These are phyloP conservation scores for Ilex asprella DNA, from an alignment of 257 asterid species.

Conservation along the genomic window DNA sequence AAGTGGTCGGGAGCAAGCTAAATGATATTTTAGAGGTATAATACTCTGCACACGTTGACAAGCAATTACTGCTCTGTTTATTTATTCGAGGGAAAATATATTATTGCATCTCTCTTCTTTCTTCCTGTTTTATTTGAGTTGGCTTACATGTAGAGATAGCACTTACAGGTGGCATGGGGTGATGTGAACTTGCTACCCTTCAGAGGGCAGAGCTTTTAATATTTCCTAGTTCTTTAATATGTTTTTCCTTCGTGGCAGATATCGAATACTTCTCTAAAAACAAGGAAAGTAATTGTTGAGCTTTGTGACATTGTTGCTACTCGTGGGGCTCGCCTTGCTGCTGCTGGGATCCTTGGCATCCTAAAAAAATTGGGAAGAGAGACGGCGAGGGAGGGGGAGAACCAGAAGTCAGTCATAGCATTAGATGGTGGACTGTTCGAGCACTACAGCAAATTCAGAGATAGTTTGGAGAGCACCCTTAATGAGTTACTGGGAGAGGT, in stretches of 20 bases:
- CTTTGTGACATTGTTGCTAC: slow-evolving; percentile 63
- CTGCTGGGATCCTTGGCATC: slow-evolving; percentile 73
- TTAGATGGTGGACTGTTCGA: slow-evolving; percentile 74
- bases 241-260: slow-evolving; percentile 29
- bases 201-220: background rate
- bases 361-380: slow-evolving; percentile 82
- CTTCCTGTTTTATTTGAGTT: background rate
- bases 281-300: slow-evolving; percentile 52
- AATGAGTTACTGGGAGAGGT: slow-evolving; percentile 64
- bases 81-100: too few relatives aligned
- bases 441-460: slow-evolving; percentile 67
- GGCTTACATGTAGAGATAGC: background rate
- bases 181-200: background rate
- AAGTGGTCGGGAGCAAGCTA: slow-evolving; percentile 66
- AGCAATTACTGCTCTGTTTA: background rate
- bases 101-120: background rate
- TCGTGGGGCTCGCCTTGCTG: slow-evolving; percentile 85
- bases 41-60: background rate
- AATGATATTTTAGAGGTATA: slow-evolving; percentile 69
- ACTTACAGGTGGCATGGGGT: background rate
- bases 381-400: slow-evolving; percentile 35
- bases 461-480: slow-evolving; percentile 48
- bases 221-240: background rate
- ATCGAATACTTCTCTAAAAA: slow-evolving; percentile 49
- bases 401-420: slow-evolving; percentile 58